These are phyloP conservation scores for Boletus mariae DNA, from an alignment of 1,284 basidiomycete genomes.

Conservation along the genomic window DNA sequence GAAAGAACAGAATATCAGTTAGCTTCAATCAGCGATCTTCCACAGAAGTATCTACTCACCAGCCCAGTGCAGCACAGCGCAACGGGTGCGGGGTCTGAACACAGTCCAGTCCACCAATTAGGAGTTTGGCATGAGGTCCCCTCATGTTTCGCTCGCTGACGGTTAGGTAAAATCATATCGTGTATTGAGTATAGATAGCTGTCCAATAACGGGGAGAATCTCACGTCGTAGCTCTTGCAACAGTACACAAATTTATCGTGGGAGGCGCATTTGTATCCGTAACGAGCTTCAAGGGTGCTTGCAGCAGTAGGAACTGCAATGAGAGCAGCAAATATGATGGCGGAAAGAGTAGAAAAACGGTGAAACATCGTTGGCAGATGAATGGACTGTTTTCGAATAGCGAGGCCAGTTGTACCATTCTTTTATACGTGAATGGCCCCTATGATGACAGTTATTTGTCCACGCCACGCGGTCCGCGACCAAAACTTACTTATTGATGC, in stretches of 20 bases:
- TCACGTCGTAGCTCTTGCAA: not conserved
- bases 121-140: too few species aligned
- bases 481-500: too few species aligned
- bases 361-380: not conserved
- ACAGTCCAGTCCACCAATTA: too few species aligned
- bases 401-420: too few species aligned
- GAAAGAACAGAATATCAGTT: too few species aligned
- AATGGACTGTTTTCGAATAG: too few species aligned
- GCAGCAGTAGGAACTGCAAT: not conserved
- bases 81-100: not conserved
- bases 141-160: too few species aligned
- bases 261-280: not conserved
- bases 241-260: not conserved
- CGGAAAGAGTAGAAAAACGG: not conserved
- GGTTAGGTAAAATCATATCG: too few species aligned
- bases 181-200: too few species aligned
- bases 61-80: not conserved
- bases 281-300: not conserved
- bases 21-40: not conserved
- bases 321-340: not conserved
- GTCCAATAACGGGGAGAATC: too few species aligned
- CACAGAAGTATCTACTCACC: not conserved
- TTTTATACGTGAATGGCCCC: not conserved
- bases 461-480: not conserved
- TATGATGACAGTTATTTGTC: not conserved